These are phyloP conservation scores for Botrytis squamosa DNA, from an alignment of 2,329 filamentous ascomycete species.

Conservation along the genomic window DNA sequence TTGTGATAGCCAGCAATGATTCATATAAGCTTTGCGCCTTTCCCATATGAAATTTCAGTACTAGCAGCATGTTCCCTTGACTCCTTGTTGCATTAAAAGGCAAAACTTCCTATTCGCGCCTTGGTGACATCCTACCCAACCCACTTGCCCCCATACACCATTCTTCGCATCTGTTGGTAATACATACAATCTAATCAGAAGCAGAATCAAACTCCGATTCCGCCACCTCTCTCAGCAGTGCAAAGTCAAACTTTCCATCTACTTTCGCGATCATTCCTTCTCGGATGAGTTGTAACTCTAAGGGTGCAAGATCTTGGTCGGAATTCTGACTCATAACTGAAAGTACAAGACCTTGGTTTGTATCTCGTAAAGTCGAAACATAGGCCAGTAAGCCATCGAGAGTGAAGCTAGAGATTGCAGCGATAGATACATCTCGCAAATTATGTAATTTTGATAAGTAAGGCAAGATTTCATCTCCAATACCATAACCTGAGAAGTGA, in stretches of 20 bases:
- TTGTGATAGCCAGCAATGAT: not conserved
- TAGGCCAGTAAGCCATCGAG: constrained; percentile 48
- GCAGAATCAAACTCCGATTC: constrained; percentile 36
- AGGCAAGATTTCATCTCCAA: constrained; percentile 49
- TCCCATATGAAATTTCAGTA: not conserved
- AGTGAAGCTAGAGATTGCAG: constrained; percentile 55
- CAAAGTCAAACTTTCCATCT: constrained; percentile 41
- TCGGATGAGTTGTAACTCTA: constrained; percentile 35
- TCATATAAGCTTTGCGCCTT: not conserved
- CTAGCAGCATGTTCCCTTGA: not conserved
- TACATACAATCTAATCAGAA: constrained; percentile 32
- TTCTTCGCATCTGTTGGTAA: not conserved
- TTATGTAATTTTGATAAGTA: constrained; percentile 47
- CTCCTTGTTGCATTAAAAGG: not conserved
- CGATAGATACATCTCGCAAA: constrained; percentile 53
- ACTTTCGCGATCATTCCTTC: constrained; percentile 35
- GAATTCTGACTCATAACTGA: constrained; percentile 38
- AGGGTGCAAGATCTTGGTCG: constrained; percentile 33
- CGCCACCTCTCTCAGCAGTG: constrained; percentile 34
- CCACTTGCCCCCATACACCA: not conserved
- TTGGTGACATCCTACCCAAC: not conserved
- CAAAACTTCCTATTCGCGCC: not conserved
- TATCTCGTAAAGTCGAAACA: constrained; percentile 41
- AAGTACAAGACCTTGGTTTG: constrained; percentile 39
- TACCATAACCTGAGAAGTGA: constrained; percentile 53